Percentiles rank a stretch among this genome's conserved stretches.
Evolutionary conservation across 192 early-diverging fungal genomes (phyloP).

Genomic region (Phycomyces nitens): DNA sequence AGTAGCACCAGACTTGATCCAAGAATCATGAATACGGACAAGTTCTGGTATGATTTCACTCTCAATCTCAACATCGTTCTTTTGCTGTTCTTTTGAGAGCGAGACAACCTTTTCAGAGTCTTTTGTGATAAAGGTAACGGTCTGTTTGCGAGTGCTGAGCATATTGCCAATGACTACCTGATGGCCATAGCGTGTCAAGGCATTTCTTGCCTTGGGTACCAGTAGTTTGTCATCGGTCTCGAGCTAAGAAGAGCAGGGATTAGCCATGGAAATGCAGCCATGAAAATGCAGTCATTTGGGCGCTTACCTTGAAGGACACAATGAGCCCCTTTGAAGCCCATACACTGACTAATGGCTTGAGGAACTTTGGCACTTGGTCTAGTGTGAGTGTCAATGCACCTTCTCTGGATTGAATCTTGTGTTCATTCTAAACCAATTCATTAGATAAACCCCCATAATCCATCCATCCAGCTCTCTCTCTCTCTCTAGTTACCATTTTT

Average conservation of each 20-base stretch:
- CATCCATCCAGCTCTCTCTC: neutral
- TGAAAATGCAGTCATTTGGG: no score
- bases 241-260: conserved; percentile 56
- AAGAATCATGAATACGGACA: conserved; percentile 58
- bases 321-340: conserved; percentile 89
- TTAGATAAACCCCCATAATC: neutral
- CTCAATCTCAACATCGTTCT: conserved; percentile 64
- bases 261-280: neutral
- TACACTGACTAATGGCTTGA: conserved; percentile 87
- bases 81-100: conserved; percentile 52
- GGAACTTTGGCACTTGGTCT: conserved; percentile 97
- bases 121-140: conserved; percentile 66
- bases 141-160: conserved; percentile 80
- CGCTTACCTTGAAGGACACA: conserved; percentile 98
- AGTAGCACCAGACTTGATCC: conserved; percentile 43
- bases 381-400: conserved; percentile 84
- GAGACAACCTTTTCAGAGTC: conserved; percentile 43
- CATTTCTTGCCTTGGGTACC: conserved; percentile 73
- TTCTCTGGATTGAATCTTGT: conserved; percentile 94
- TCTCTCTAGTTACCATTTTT: conserved; percentile 66
- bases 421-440: conserved; percentile 55
- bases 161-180: conserved; percentile 98
- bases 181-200: conserved; percentile 86
- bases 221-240: conserved; percentile 88
- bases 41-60: conserved; percentile 68